These are phyloP conservation scores for Massarina eburnea DNA, from an alignment of 2,329 filamentous ascomycete species.

Conservation along the genomic window DNA sequence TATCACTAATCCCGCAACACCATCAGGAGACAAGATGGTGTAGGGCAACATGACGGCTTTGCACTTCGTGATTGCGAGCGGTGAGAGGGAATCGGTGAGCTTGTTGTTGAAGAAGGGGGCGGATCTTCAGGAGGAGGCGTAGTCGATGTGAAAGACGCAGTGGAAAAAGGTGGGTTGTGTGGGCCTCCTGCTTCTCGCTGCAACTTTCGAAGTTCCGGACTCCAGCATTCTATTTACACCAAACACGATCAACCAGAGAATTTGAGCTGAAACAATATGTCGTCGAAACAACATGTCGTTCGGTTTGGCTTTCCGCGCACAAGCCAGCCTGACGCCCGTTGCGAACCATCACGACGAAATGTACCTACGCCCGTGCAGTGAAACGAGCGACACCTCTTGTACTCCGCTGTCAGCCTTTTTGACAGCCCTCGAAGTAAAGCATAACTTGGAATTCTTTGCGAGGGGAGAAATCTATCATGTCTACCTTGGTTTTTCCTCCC, in stretches of 20 bases:
- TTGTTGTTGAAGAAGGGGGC: too few species aligned
- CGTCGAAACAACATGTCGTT: background rate
- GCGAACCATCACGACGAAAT: constrained; percentile 2
- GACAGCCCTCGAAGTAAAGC: background rate
- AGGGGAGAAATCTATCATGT: background rate
- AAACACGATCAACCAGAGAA: background rate
- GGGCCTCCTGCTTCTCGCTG: background rate
- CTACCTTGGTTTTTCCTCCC: background rate
- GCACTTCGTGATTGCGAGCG: too few species aligned
- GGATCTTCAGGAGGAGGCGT: too few species aligned
- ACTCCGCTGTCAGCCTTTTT: background rate
- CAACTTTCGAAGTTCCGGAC: background rate
- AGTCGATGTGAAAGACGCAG: too few species aligned
- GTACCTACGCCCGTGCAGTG: background rate
- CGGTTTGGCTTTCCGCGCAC: constrained; percentile 5
- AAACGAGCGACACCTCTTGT: background rate
- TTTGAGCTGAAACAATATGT: background rate
- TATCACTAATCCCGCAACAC: too few species aligned
- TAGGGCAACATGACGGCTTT: too few species aligned
- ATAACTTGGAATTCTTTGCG: background rate
- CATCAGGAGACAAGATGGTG: too few species aligned
- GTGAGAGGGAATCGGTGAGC: too few species aligned
- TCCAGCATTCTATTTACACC: background rate
- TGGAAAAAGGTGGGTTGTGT: too few species aligned
- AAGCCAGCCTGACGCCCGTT: constrained; percentile 1